phyloP scores from a whole-genome alignment of 768 basidiomycete genomes.

The Tulasnella sp. region DNA sequence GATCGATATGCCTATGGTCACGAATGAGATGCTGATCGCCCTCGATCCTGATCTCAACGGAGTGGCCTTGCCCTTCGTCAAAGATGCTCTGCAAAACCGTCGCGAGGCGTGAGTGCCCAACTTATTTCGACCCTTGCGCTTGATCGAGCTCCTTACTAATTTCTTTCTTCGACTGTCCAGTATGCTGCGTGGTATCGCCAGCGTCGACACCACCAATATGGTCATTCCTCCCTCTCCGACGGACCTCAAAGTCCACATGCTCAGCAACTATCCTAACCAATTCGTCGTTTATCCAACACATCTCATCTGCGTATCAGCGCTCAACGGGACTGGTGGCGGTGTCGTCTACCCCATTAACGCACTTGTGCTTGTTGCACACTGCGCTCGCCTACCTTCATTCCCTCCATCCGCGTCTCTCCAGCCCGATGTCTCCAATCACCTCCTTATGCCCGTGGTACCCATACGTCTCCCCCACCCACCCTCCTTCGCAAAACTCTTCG shows the following conservation, averaged over 20 bases:
- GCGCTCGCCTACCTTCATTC: constrained; percentile 50
- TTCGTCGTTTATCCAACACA: constrained; percentile 29
- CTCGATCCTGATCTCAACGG: constrained; percentile 41
- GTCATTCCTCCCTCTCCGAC: constrained; percentile 28
- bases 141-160: neutral
- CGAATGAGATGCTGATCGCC: constrained; percentile 41
- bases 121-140: neutral
- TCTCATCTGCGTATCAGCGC: constrained; percentile 28
- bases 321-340: constrained; percentile 20
- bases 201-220: constrained; percentile 28
- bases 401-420: constrained; percentile 43
- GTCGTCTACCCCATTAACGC: constrained; percentile 57
- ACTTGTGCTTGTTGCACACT: constrained; percentile 57
- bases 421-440: constrained; percentile 24
- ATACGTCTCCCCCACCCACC: constrained; percentile 53
- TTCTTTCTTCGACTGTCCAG: constrained; percentile 18
- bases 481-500: constrained; percentile 47
- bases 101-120: constrained; percentile 35
- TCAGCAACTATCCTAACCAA: constrained; percentile 31
- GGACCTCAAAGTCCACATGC: constrained; percentile 36
- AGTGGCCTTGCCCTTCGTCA: constrained; percentile 55
- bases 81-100: constrained; percentile 37
- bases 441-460: constrained; percentile 50
- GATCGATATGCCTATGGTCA: constrained; percentile 10
- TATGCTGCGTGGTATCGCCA: constrained; percentile 9